These are phyloP conservation scores for Neonectria ditissima DNA, from an alignment of 2,329 filamentous ascomycete genomes.

Conservation along the genomic window DNA sequence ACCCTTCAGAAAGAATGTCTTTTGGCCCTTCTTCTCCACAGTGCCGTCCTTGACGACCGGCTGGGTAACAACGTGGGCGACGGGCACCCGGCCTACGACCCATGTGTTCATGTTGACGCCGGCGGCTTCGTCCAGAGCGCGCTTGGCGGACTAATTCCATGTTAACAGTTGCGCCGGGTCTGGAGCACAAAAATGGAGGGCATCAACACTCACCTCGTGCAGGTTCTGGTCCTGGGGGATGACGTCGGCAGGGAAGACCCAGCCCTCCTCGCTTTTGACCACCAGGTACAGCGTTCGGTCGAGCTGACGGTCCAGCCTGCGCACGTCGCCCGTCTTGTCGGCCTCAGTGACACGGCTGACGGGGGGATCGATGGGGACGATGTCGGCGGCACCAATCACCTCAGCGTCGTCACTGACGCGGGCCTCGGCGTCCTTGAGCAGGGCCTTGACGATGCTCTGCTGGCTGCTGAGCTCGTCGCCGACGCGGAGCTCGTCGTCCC, in stretches of 20 bases:
- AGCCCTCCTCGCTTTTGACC: constrained; percentile 79
- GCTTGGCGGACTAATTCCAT: constrained; percentile 77
- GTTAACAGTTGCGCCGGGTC: constrained; percentile 31
- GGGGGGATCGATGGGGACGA: constrained; percentile 77
- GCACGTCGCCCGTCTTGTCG: constrained; percentile 78
- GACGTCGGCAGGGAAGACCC: constrained; percentile 84
- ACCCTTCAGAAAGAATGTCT: constrained; percentile 96
- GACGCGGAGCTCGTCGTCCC: constrained; percentile 91
- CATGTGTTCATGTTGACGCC: constrained; percentile 99
- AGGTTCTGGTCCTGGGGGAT: constrained; percentile 80
- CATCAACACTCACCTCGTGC: constrained; percentile 75
- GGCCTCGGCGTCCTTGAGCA: constrained; percentile 81
- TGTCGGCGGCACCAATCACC: constrained; percentile 67
- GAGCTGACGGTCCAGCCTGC: constrained; percentile 82
- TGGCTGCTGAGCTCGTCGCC: constrained; percentile 76
- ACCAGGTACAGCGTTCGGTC: constrained; percentile 89
- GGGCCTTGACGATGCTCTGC: constrained; percentile 72
- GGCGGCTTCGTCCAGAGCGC: constrained; percentile 80
- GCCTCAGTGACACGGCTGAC: constrained; percentile 79
- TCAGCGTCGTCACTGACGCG: constrained; percentile 71
- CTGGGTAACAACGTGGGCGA: constrained; percentile 79
- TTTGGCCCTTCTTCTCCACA: constrained; percentile 70
- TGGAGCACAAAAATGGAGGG: not conserved
- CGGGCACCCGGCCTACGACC: constrained; percentile 90
- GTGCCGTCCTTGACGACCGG: constrained; percentile 59